phyloP scores from a whole-genome alignment of 768 basidiomycete genomes.

The Cyathus striatus region DNA sequence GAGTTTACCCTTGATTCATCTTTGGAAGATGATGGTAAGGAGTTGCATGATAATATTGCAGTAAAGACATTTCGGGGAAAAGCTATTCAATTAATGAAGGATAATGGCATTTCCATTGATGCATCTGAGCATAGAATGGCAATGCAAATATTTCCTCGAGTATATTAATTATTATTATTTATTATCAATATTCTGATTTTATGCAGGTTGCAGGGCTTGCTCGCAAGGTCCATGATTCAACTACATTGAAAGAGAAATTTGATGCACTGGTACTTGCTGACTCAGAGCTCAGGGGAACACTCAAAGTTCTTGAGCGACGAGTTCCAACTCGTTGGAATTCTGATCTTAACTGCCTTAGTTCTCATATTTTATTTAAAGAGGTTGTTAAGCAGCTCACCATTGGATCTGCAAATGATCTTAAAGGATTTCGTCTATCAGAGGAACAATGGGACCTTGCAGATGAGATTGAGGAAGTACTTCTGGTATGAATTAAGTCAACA shows the following conservation, averaged over 20 bases:
- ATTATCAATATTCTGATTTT: neutral
- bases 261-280: constrained; percentile 11
- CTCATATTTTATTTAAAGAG: constrained; percentile 14
- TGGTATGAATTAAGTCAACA: constrained; percentile 5
- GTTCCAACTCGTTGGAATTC: constrained; percentile 26
- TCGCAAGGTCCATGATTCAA: constrained; percentile 15
- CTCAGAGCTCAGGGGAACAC: constrained; percentile 4
- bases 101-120: constrained; percentile 2
- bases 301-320: constrained; percentile 10
- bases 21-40: neutral
- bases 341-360: constrained; percentile 16
- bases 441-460: constrained; percentile 15
- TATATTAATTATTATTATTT: constrained; percentile 8
- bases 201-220: constrained; percentile 11
- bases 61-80: neutral
- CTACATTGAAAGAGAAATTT: constrained; percentile 18
- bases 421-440: constrained; percentile 9
- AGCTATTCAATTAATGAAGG: constrained; percentile 1
- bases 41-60: neutral
- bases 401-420: constrained; percentile 4
- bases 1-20: neutral
- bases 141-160: constrained; percentile 11
- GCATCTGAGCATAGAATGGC: constrained; percentile 6
- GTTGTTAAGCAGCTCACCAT: constrained; percentile 12
- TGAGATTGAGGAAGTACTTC: constrained; percentile 12